Conservation (phyloP, 2,329 filamentous ascomycete species). For the Alternaria ventricosa region DNA sequence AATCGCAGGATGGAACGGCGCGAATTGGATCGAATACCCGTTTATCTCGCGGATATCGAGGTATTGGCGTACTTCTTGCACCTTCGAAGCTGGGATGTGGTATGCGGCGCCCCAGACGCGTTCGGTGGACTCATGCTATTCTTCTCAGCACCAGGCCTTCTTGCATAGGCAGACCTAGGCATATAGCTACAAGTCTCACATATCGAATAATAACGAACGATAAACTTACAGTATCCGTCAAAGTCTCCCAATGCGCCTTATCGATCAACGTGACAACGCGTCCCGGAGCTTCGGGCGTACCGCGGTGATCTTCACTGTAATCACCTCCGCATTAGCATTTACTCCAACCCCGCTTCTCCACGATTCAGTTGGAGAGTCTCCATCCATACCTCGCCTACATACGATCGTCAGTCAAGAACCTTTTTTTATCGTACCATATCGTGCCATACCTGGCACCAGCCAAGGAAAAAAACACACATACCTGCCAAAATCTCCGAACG, state of each 20-base stretch:
- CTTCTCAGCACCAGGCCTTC: background rate
- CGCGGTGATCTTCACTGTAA: constrained; percentile 86
- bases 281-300: constrained; percentile 85
- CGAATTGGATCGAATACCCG: constrained; percentile 93
- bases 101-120: constrained; percentile 91
- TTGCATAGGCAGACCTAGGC: too few species aligned
- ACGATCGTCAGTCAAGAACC: background rate
- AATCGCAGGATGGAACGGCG: constrained; percentile 74
- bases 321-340: constrained; percentile 8
- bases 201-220: constrained; percentile 13
- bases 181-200: constrained; percentile 32
- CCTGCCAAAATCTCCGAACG: constrained; percentile 97
- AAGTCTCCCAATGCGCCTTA: constrained; percentile 78
- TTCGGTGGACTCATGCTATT: constrained; percentile 59
- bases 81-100: constrained; percentile 74
- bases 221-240: constrained; percentile 65
- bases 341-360: background rate
- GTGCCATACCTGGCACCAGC: background rate
- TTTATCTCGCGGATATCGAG: constrained; percentile 98
- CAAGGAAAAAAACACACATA: constrained; percentile 58
- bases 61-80: constrained; percentile 83
- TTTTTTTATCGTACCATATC: background rate
- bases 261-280: constrained; percentile 93
- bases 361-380: background rate
- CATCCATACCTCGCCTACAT: constrained; percentile 46